Conservation (phyloP, 176 grass and related monocot genomes). For the Paspalum vaginatum region DNA sequence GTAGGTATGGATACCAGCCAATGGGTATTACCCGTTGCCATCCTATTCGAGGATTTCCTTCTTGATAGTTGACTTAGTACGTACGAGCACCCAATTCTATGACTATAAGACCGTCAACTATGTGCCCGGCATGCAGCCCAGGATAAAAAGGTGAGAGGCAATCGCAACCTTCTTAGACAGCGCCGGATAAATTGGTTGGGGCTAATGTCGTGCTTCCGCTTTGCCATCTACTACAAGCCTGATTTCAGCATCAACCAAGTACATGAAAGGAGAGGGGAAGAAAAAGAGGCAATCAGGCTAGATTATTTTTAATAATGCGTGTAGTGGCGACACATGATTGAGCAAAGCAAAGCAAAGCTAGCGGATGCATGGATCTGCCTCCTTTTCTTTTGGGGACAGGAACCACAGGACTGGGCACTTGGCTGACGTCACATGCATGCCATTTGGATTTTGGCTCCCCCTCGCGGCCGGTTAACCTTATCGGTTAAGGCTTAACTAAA, state of each 20-base stretch:
- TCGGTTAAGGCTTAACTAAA: neutral
- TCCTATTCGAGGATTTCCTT: no score
- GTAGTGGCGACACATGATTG: slow-evolving; percentile 25
- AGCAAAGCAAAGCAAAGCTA: slow-evolving; percentile 34
- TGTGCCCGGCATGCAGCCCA: no score
- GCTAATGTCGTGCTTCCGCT: slow-evolving; percentile 20
- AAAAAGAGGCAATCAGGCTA: neutral
- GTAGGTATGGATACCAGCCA: no score
- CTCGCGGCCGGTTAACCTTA: neutral
- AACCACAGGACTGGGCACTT: no score
- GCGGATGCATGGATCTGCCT: slow-evolving; percentile 9
- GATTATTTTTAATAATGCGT: slow-evolving; percentile 13
- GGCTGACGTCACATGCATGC: slow-evolving; percentile 10
- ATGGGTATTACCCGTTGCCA: no score
- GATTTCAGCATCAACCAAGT: slow-evolving; percentile 29
- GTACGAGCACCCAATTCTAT: no score
- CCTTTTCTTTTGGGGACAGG: no score
- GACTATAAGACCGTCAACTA: no score
- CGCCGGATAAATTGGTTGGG: no score
- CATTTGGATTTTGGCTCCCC: slow-evolving; percentile 10
- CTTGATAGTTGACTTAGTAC: no score
- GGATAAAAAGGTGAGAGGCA: no score
- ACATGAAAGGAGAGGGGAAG: neutral
- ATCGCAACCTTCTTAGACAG: no score
- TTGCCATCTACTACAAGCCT: slow-evolving; percentile 18